These are phyloP conservation scores for Ophiostoma triangulosporum DNA, from an alignment of 2,329 filamentous ascomycete species.

Conservation along the genomic window DNA sequence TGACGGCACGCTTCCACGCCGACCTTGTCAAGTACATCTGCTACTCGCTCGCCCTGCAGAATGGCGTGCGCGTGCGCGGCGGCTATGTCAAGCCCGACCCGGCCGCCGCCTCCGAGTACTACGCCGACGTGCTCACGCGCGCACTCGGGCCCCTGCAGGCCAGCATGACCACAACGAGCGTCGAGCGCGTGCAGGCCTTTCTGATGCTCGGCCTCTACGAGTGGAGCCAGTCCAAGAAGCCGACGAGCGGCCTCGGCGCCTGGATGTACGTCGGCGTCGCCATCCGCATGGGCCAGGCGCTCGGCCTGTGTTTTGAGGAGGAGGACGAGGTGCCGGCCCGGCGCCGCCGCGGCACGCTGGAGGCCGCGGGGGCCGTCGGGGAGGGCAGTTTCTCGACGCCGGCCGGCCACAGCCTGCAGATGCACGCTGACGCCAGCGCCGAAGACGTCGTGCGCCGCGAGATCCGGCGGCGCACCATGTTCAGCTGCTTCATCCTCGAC, in stretches of 20 bases:
- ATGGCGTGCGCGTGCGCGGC: constrained; percentile 19
- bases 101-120: constrained; percentile 47
- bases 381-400: neutral
- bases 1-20: constrained; percentile 56
- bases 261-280: constrained; percentile 55
- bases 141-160: constrained; percentile 35
- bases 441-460: constrained; percentile 44
- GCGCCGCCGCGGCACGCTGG: neutral
- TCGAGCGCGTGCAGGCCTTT: constrained; percentile 52
- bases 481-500: constrained; percentile 62
- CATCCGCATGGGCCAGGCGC: constrained; percentile 47
- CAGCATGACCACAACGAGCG: constrained; percentile 36
- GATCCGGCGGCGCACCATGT: constrained; percentile 55
- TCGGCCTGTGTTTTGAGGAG: constrained; percentile 47
- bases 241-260: constrained; percentile 39
- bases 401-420: no score
- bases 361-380: no score
- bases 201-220: constrained; percentile 61
- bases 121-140: constrained; percentile 42
- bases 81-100: constrained; percentile 31
- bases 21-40: constrained; percentile 42
- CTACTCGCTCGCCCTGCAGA: constrained; percentile 22
- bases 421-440: neutral
- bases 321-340: constrained; percentile 28
- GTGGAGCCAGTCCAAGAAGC: constrained; percentile 47